Conservation (phyloP, 225 moss, liverwort and hornwort genomes). For the Pseudisothecium myosuroides region DNA sequence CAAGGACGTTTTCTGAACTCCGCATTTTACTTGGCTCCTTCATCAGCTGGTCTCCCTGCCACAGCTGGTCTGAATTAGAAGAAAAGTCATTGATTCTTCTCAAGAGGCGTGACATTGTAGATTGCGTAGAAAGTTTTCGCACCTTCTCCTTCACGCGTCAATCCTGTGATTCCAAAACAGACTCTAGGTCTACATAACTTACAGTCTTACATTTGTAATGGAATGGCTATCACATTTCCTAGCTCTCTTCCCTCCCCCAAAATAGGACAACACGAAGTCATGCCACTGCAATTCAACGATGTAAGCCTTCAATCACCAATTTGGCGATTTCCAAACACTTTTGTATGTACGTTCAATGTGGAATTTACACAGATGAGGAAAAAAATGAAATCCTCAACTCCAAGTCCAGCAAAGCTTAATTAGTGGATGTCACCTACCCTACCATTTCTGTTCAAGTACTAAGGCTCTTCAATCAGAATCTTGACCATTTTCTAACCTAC, state of each 20-base stretch:
- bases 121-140: not conserved
- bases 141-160: not conserved
- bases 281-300: not conserved
- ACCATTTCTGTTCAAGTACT: not conserved
- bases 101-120: not conserved
- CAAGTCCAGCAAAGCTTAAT: not conserved
- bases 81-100: not conserved
- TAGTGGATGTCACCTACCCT: not conserved
- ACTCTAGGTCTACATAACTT: not conserved
- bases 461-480: not conserved
- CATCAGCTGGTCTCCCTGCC: no score
- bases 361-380: slow-evolving; percentile 15
- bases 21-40: not conserved
- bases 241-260: not conserved
- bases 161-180: not conserved
- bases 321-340: slow-evolving; percentile 10
- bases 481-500: not conserved
- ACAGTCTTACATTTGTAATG: not conserved
- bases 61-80: not conserved
- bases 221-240: not conserved
- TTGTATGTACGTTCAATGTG: slow-evolving; percentile 23
- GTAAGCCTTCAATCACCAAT: slow-evolving; percentile 20
- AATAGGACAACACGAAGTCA: not conserved
- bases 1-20: not conserved
- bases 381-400: slow-evolving; percentile 6